phyloP scores from a whole-genome alignment of 208 protist genomes.

The Trypanosoma platydactyli region DNA sequence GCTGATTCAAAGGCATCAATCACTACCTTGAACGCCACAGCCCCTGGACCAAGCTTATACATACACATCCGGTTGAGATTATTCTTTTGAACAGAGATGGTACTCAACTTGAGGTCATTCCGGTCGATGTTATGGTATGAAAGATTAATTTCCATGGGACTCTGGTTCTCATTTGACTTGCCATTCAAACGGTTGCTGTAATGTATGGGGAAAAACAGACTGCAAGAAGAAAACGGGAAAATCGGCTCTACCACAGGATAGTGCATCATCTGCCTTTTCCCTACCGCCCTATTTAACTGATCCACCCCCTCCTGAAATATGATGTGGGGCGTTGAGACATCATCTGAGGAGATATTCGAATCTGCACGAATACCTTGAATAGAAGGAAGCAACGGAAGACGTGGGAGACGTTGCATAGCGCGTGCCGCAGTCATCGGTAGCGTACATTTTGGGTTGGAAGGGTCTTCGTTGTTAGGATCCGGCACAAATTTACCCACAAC shows the following conservation, averaged over 20 bases:
- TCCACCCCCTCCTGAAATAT: neutral
- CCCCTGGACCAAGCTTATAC: constrained; percentile 89
- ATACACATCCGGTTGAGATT: constrained; percentile 87
- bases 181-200: constrained; percentile 42
- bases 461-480: constrained; percentile 69
- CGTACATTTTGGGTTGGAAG: constrained; percentile 75
- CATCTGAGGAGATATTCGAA: constrained; percentile 12
- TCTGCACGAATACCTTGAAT: neutral
- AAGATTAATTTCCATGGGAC: constrained; percentile 64
- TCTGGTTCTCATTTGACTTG: constrained; percentile 34
- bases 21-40: constrained; percentile 90
- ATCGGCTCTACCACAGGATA: constrained; percentile 64
- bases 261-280: constrained; percentile 4
- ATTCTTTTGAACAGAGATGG: constrained; percentile 63
- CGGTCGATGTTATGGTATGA: constrained; percentile 66
- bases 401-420: constrained; percentile 10
- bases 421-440: constrained; percentile 16
- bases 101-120: constrained; percentile 41
- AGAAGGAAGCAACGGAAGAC: constrained; percentile 9
- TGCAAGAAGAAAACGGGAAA: constrained; percentile 59
- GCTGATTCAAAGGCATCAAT: constrained; percentile 84
- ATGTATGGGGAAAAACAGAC: constrained; percentile 77
- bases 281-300: neutral
- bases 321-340: neutral
- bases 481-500: constrained; percentile 76